These are phyloP conservation scores for Pecoramyces ruminantium DNA, from an alignment of 192 early-diverging fungal species.

Conservation along the genomic window DNA sequence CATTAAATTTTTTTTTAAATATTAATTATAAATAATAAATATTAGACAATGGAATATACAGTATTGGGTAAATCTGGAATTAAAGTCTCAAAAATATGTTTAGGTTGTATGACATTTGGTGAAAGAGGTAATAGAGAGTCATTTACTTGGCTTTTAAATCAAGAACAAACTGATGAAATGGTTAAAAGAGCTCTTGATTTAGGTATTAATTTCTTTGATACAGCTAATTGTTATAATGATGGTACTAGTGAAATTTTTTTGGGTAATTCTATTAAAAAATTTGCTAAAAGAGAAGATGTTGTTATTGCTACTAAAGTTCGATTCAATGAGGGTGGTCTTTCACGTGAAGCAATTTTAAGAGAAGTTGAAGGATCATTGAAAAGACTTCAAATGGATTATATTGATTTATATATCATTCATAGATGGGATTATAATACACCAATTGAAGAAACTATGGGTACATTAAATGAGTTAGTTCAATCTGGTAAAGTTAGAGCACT, in stretches of 20 bases:
- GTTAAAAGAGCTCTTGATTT: neutral
- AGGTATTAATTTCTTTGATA: neutral
- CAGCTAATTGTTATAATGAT: neutral
- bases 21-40: neutral
- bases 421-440: neutral
- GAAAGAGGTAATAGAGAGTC: neutral
- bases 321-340: neutral
- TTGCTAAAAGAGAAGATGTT: neutral
- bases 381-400: neutral
- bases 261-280: no score
- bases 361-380: neutral
- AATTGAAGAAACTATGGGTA: constrained; percentile 1
- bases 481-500: neutral
- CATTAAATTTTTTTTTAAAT: no score
- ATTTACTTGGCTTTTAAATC: neutral
- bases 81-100: neutral
- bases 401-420: neutral
- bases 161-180: neutral
- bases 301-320: constrained; percentile 2
- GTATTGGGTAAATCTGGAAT: neutral
- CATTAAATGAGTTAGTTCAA: constrained; percentile 1
- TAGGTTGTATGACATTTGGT: neutral
- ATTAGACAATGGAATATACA: neutral
- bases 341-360: neutral
- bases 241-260: neutral